Evolutionary conservation across 108 stramenopile species (phyloP), one percentile per base, ranked within the genome.

Genomic region (Nitzschia sp.): DNA sequence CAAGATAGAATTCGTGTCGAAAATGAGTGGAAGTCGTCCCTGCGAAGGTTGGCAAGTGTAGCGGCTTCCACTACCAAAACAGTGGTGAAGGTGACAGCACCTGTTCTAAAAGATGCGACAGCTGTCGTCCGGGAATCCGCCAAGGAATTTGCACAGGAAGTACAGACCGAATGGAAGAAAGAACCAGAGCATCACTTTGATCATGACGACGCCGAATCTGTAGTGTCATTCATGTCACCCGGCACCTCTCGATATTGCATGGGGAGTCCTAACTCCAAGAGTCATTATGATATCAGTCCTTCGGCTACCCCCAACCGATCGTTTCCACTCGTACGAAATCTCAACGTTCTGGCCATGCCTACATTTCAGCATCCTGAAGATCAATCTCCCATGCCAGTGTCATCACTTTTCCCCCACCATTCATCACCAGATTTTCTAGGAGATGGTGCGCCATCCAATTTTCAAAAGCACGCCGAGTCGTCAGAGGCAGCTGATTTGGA

Each of bases 1-100:
- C 33, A 64, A 31, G 30, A 66, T 25, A 29, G 33, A 34, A 24
- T n/a, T 51, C 51, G 54, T 9, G 23, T 54, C 30, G 59, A 68
- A 30, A 71, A 79, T 29, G 68, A 69, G 53, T 79, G 78, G 78
- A 79, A 59, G 33, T 42, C 23, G 19, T 79, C 78, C 2, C 57
- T 73, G 55, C 72, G 59, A n/a, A 65, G 66, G 3, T 32, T 79
- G 19, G 72, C 68, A 11, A 74, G 54, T 19, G 33, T 60, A 35
- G 68, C 78, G 3, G 67, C 78, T 0, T 74, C 78, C 2, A 79
- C 78, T 15, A 72, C 72, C 4, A 60, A 38, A 4, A 70, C 56
- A 24, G 66, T 74, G 23, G 72, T 68, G 0, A 72, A 79, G 17
- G 68, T 57, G 8, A 66, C 78, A 4, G 66, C 68, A 0, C 78